phyloP scores from a whole-genome alignment of 306 rosid genomes.

The Crataegus laevigata region DNA sequence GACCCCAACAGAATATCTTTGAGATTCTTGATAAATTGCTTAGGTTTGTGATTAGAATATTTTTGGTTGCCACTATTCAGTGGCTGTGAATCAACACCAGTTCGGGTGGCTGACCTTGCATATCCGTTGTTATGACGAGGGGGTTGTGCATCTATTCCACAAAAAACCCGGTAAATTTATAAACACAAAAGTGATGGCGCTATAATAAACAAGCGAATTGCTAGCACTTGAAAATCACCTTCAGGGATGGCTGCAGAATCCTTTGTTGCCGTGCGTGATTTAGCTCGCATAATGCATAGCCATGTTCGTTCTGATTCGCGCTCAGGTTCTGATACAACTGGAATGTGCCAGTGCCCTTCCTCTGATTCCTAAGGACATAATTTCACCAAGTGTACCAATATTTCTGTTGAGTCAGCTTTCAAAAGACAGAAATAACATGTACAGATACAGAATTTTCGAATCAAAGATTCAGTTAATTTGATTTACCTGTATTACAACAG shows the following conservation, averaged over 20 bases:
- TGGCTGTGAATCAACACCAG: constrained; percentile 23
- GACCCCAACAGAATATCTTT: constrained; percentile 39
- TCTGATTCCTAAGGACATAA: constrained; percentile 77
- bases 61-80: constrained; percentile 14
- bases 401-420: constrained; percentile 5
- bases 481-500: constrained; percentile 80
- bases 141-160: constrained; percentile 20
- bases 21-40: constrained; percentile 36
- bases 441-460: neutral
- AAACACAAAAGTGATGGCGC: neutral
- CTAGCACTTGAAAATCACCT: constrained; percentile 28
- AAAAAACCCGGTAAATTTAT: neutral
- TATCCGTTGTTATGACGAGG: constrained; percentile 19
- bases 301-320: constrained; percentile 66
- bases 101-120: constrained; percentile 22
- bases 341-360: constrained; percentile 87
- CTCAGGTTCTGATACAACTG: constrained; percentile 52
- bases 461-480: neutral
- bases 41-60: constrained; percentile 21
- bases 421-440: neutral
- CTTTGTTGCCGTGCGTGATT: constrained; percentile 19
- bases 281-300: constrained; percentile 65
- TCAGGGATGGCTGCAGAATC: constrained; percentile 29
- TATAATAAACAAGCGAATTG: neutral
- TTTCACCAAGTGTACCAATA: constrained; percentile 13